Evolutionary conservation across 1,284 basidiomycete species (phyloP), one percentile per base, ranked within the genome.

Genomic region (Ceratobasidium sp.): DNA sequence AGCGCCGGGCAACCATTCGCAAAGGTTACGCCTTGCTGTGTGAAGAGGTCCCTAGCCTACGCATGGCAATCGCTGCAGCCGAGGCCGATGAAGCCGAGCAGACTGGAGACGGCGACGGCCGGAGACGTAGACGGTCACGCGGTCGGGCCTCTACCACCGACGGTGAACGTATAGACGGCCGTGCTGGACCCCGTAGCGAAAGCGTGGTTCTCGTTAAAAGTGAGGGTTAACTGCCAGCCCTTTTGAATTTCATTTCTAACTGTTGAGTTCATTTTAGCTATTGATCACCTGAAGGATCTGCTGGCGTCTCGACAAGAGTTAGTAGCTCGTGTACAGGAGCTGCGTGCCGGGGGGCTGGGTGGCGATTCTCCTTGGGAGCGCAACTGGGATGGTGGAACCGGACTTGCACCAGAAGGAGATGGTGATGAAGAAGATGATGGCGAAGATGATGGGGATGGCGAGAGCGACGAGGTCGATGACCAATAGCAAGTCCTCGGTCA

Each of bases 1-100:
- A 95, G 80, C 87, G 94, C 28, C 86, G 94, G n/a, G 92, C 92
- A 23, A 95, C 95, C 76, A 96, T 96, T 63, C 85, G 93, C 16
- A 83, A 89, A 62, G 94, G 93, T 4, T 96, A 96, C 79, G 94
- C 95, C 77, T 85, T 91, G 18, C 83, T 96, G 0, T 93, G 92
- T 78, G 89, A 89, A 23, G 86, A 87, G 42, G 88, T 95, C 0
- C 92, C 93, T n/a, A 83, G 90, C 5, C 83, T 95, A 59, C 82
- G 88, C 28, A 91, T 91, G 77, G 92, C 92, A 0, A 91, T 93
- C 62, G 81, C 84, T 69, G 84, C 83, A 56, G 88, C 91, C 79
- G 89, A 90, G 74, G 85, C 84, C 72, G 83, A 83, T 38, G 80
- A 81, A 14, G 72, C 73, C 64, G 74, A 75, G 70, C 77, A 73